Conservation (phyloP, 2,329 filamentous ascomycete species). For the Penicillium sp. region DNA sequence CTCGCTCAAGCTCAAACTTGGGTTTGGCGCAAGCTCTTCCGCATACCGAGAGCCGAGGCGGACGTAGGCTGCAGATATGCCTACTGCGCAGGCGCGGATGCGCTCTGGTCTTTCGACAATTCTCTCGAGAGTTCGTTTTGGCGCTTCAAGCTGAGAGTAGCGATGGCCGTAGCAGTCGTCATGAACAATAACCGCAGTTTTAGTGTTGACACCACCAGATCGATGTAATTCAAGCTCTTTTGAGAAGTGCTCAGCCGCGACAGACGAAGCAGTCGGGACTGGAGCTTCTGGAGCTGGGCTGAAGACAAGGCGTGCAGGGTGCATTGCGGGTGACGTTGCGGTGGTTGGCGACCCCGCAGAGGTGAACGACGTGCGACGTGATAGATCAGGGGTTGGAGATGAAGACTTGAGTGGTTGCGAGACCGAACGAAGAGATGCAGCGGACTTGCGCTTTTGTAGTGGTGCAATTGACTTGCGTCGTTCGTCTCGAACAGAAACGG, state of each 20-base stretch:
- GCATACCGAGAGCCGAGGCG: constrained; percentile 73
- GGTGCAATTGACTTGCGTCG: constrained; percentile 28
- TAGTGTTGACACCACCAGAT: constrained; percentile 33
- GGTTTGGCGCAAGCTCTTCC: constrained; percentile 62
- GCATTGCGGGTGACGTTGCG: constrained; percentile 21
- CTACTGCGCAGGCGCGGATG: constrained; percentile 72
- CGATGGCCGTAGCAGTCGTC: constrained; percentile 93
- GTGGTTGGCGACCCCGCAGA: constrained; percentile 22
- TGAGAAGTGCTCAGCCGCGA: constrained; percentile 61
- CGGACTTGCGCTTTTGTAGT: constrained; percentile 34
- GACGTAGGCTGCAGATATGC: constrained; percentile 79
- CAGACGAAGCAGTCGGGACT: constrained; percentile 42
- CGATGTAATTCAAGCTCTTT: constrained; percentile 61
- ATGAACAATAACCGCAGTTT: constrained; percentile 77
- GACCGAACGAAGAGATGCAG: constrained; percentile 31
- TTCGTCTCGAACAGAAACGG: constrained; percentile 32
- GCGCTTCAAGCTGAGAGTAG: constrained; percentile 71
- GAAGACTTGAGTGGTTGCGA: constrained; percentile 21
- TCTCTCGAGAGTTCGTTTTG: constrained; percentile 57
- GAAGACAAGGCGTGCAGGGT: constrained; percentile 21
- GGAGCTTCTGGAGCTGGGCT: constrained; percentile 18
- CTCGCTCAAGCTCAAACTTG: constrained; percentile 33
- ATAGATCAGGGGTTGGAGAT: constrained; percentile 27
- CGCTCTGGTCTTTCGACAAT: constrained; percentile 93
- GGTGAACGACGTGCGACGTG: constrained; percentile 30